These are phyloP conservation scores for Leishmania major DNA, from an alignment of 208 protist species.

Conservation along the genomic window DNA sequence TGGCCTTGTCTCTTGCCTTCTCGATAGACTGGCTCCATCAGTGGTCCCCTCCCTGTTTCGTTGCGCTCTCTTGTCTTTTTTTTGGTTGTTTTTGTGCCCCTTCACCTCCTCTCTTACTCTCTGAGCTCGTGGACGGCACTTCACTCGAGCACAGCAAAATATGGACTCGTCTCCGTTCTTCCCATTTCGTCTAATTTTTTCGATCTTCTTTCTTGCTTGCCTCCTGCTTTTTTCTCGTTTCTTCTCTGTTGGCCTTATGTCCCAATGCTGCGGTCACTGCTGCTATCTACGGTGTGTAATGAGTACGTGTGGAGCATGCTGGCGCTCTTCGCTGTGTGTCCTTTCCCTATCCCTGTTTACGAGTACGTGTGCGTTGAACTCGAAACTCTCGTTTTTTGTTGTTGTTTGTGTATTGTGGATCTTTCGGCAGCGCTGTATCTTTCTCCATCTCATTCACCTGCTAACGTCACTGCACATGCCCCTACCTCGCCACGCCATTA, in stretches of 20 bases:
- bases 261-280: background rate
- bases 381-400: background rate
- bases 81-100: background rate
- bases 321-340: background rate
- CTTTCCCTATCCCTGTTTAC: conserved; percentile 1
- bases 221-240: background rate
- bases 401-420: background rate
- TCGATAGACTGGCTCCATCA: background rate
- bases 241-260: background rate
- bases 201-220: background rate
- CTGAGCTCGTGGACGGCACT: background rate
- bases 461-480: background rate
- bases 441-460: background rate
- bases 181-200: background rate
- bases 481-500: background rate
- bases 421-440: background rate
- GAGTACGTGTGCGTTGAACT: background rate
- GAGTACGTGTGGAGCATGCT: background rate
- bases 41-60: background rate
- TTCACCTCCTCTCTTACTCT: background rate
- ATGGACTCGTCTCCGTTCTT: background rate
- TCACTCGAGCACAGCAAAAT: background rate
- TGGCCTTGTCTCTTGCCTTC: background rate
- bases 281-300: background rate
- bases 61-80: background rate